Evolutionary conservation across 108 stramenopile species (phyloP), one percentile per base, ranked within the genome.

Genomic region (Fragilaria radians): DNA sequence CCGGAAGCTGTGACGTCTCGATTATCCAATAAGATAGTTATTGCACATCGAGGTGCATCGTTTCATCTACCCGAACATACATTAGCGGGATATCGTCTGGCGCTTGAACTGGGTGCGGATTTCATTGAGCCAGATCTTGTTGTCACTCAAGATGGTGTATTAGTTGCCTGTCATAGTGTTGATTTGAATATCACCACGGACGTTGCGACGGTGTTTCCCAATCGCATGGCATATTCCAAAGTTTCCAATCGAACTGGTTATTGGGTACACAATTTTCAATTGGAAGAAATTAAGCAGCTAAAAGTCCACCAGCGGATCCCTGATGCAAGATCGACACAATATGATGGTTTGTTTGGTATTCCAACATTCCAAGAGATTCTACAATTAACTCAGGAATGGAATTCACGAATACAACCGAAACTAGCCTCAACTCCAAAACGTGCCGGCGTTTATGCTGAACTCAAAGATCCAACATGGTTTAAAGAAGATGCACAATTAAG

Each of bases 61-160:
- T 75, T 65, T 46, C 67, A 86, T 58, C 47, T 93, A 0, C 91
- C 91, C 18, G 86, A 89, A 50, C 86, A 93, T 56, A 71, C 88
- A 0, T 46, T 89, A 45, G 71, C 62, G 48, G 81, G 78, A 4
- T 93, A 93, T 59, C 79, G 81, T 33, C 61, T 93, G 23, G 88
- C 91, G 21, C 52, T 89, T 7, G 88, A 89, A 47, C 57, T 93
- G n/a, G 80, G 82, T 14, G 81, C 87, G 25, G 84, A 93, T 46
- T 93, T 78, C 61, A 83, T 89, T 45, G 91, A 93, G 52, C 81
- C 88, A 0, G 88, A 93, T 67, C 59, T 88, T 46, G 79, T 86
- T 0, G 63, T 84, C 23, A 80, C 85, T 19, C 69, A 62, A 27
- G 82, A 82, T 52, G 52, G 54, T 21, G 52, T 71, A 24, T 53